Evolutionary conservation across 768 basidiomycete species (phyloP).

Genomic region (Kwoniella europaea): DNA sequence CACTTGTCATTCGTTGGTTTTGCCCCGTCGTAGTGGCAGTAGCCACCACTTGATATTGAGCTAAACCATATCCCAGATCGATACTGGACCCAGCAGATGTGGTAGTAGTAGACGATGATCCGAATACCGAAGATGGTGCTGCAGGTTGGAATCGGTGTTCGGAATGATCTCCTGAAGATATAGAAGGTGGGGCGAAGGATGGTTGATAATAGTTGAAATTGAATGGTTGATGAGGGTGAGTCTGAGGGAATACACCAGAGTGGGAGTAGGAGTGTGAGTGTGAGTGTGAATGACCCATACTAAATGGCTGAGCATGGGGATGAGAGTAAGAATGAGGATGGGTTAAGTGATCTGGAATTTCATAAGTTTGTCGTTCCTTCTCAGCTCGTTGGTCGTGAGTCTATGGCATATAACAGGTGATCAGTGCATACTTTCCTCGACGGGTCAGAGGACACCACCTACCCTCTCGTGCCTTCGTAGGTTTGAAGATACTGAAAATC

Average conservation of each 20-base stretch:
- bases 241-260: neutral
- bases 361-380: neutral
- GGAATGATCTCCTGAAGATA: neutral
- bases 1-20: no score
- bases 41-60: conserved; percentile 17
- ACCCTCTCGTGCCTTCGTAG: conserved; percentile 52
- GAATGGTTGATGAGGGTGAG: neutral
- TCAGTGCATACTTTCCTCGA: neutral
- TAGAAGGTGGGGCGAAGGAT: neutral
- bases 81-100: neutral
- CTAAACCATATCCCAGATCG: conserved; percentile 13
- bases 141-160: neutral
- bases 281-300: neutral
- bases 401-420: neutral
- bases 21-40: neutral
- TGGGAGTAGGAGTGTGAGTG: neutral
- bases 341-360: neutral
- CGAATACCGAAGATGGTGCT: neutral
- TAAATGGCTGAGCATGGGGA: neutral
- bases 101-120: conserved; percentile 1
- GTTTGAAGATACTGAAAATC: conserved; percentile 54
- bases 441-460: conserved; percentile 3
- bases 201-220: conserved; percentile 5
- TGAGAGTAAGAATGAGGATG: neutral
- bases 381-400: conserved; percentile 18